Evolutionary conservation across 2,329 filamentous ascomycete species (phyloP).

Genomic region (Mycocentrospora acerina): DNA sequence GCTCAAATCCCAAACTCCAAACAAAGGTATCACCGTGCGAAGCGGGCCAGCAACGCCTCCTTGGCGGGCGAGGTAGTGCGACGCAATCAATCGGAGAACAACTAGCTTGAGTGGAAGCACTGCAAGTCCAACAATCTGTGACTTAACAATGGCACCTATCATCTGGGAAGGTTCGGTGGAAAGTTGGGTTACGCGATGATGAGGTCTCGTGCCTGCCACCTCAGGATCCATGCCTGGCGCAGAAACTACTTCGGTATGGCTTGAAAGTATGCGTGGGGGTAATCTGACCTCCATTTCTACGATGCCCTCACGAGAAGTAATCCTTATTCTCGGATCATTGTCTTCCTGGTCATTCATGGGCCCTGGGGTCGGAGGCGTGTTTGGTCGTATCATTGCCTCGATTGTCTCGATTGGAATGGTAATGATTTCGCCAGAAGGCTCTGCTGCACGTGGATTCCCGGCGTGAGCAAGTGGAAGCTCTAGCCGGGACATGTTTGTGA

Average conservation of each 20-base stretch:
- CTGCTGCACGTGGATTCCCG: constrained; percentile 1
- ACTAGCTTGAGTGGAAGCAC: constrained; percentile 35
- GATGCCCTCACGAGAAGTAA: constrained; percentile 40
- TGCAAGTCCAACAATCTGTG: constrained; percentile 32
- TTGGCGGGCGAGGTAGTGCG: constrained; percentile 27
- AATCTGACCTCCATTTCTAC: constrained; percentile 44
- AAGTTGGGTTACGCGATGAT: constrained; percentile 40
- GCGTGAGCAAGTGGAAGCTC: constrained; percentile 20
- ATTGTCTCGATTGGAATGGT: constrained; percentile 10
- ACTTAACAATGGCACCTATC: constrained; percentile 34
- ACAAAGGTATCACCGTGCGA: constrained; percentile 11
- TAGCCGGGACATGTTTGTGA: constrained; percentile 26
- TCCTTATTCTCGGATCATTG: constrained; percentile 41
- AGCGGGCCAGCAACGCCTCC: constrained; percentile 7
- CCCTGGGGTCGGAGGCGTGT: constrained; percentile 29
- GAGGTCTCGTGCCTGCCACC: constrained; percentile 7
- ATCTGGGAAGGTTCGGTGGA: constrained; percentile 36
- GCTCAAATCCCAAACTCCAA: constrained; percentile 10
- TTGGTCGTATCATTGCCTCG: constrained; percentile 17
- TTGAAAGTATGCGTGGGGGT: constrained; percentile 34
- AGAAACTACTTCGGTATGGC: constrained; percentile 27
- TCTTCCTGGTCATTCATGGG: constrained; percentile 26
- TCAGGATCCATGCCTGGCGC: constrained; percentile 10
- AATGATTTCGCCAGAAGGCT: constrained; percentile 5
- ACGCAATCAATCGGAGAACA: constrained; percentile 32